Evolutionary conservation across 2,329 filamentous ascomycete species (phyloP), one percentile per base, ranked within the genome.

Genomic region (Colletotrichum eremochloae): DNA sequence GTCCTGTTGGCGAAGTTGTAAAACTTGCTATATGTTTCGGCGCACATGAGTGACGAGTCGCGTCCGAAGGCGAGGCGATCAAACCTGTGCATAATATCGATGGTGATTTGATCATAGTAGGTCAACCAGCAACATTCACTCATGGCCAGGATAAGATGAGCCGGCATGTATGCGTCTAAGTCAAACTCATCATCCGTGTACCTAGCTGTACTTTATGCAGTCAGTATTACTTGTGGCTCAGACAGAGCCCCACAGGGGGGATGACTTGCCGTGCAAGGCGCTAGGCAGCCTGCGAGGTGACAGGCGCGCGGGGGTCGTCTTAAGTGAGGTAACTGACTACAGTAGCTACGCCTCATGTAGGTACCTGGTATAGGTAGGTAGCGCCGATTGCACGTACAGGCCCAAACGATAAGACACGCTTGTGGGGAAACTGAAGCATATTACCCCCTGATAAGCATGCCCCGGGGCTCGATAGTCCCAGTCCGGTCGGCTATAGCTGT

Each of bases 401-500:
- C 33, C 20, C 15, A 24, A 33, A 55, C 29, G 33, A 58, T n/a
- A 58, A 58, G 36, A n/a, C 36, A 40, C 12, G 15, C 31, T 56
- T n/a, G 31, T 36, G 36, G 40, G 48, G 48, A 40, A 63, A 5
- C 60, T 11, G 24, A 53, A 38, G 46, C 33, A 42, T 50, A 46
- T 50, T 50, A 62, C 46, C 62, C 50, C 44, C 50, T 44, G 50
- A 64, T 55, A 64, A 44, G 48, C 24, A 24, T 24, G 24, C 46
- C 42, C 5, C 29, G 29, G 20, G 33, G 61, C 50, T 64, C 14
- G 12, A 56, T 24, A 64, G 24, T 18, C 40, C 40, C 31, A 55
- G 20, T 63, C 46, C 46, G 60, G n/a, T 46, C 42, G 50, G 36
- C 24, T n/a, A 15, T 31, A 38, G 38, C 29, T n/a, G 36, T 15